Conservation (phyloP, 2,329 filamentous ascomycete species). For the Thielaviopsis ethacetica region DNA sequence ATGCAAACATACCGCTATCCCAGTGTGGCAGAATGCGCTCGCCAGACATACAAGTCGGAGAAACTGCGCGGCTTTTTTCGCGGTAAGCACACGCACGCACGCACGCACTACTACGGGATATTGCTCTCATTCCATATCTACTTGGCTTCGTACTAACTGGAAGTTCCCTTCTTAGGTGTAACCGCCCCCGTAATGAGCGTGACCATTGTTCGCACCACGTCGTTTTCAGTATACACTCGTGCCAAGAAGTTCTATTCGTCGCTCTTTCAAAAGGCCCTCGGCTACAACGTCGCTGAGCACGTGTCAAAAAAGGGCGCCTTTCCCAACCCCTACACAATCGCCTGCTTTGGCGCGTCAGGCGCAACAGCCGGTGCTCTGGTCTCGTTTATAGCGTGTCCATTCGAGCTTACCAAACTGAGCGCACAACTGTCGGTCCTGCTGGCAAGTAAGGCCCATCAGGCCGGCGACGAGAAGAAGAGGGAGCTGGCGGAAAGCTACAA, state of each 20-base stretch:
- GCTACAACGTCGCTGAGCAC: constrained; percentile 54
- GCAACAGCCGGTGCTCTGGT: constrained; percentile 67
- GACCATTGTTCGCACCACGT: constrained; percentile 60
- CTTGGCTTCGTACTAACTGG: not conserved
- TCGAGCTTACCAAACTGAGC: constrained; percentile 79
- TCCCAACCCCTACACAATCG: constrained; percentile 55
- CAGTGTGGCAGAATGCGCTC: constrained; percentile 58
- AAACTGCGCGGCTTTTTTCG: constrained; percentile 64
- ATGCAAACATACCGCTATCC: constrained; percentile 76
- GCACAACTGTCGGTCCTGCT: constrained; percentile 71
- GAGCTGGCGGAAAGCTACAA: constrained; percentile 53
- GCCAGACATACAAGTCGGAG: constrained; percentile 59
- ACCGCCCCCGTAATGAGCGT: constrained; percentile 67
- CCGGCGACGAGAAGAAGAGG: constrained; percentile 30
- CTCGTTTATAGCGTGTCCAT: constrained; percentile 68
- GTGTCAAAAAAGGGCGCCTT: constrained; percentile 55
- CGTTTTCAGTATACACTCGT: constrained; percentile 65
- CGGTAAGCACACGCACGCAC: constrained; percentile 31
- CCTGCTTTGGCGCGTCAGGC: constrained; percentile 63
- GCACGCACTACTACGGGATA: not conserved
- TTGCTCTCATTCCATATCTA: not conserved
- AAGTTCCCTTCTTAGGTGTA: constrained; percentile 36
- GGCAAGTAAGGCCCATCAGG: constrained; percentile 27
- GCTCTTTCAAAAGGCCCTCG: constrained; percentile 51
- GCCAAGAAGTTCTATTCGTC: constrained; percentile 58